A percentile compares a stretch with the other conserved stretches of the same genome.
phyloP scores from a whole-genome alignment of 768 basidiomycete genomes.

The Jaapia argillacea region DNA sequence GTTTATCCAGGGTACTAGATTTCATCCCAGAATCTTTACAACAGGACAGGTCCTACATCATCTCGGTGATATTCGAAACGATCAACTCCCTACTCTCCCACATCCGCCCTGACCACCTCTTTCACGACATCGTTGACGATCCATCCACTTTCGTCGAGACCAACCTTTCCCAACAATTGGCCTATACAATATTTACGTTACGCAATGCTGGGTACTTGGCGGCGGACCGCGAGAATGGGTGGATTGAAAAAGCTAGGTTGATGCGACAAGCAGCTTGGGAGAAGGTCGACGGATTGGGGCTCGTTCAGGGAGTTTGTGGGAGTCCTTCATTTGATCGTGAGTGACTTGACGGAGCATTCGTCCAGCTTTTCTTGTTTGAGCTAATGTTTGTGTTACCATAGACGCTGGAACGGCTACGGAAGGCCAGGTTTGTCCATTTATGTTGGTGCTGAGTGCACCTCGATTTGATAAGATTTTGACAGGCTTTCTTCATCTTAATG shows the following conservation, averaged over 20 bases:
- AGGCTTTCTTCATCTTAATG: background rate
- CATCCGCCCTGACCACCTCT: slow-evolving; percentile 9
- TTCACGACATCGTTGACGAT: slow-evolving; percentile 16
- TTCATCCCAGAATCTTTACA: background rate
- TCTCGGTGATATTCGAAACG: slow-evolving; percentile 6
- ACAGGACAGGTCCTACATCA: background rate
- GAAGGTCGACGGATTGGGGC: slow-evolving; percentile 14
- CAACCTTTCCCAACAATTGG: slow-evolving; percentile 15
- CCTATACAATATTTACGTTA: slow-evolving; percentile 10
- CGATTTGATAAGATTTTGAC: too few relatives aligned
- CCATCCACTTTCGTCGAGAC: slow-evolving; percentile 12
- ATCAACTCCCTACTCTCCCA: slow-evolving; percentile 8
- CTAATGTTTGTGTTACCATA: background rate
- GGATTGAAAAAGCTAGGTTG: slow-evolving; percentile 6
- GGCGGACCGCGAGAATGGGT: slow-evolving; percentile 1
- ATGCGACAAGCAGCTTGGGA: slow-evolving; percentile 8
- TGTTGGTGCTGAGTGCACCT: background rate
- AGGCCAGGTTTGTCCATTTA: slow-evolving; percentile 10
- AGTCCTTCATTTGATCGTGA: slow-evolving; percentile 12
- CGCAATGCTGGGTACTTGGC: slow-evolving; percentile 1
- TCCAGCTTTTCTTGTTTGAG: background rate
- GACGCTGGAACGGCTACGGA: slow-evolving; percentile 13
- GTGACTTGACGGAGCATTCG: background rate
- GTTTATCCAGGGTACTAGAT: background rate
- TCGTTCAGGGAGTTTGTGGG: slow-evolving; percentile 16